Percentiles rank a stretch among this genome's conserved stretches.
phyloP scores from a whole-genome alignment of 2,329 filamentous ascomycete genomes.

The Phoma sp. region DNA sequence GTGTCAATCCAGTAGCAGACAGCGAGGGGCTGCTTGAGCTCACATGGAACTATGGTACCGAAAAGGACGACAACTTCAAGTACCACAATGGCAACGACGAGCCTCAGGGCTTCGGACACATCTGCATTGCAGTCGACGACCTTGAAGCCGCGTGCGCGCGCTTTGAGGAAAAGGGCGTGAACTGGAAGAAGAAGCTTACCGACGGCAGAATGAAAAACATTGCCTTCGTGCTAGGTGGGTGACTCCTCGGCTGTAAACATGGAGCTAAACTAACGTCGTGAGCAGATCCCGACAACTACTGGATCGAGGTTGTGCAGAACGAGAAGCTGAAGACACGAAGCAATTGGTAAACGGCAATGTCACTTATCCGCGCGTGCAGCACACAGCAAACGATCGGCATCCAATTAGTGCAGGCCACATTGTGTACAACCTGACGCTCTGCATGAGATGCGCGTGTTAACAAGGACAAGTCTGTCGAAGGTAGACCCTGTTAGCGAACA shows the following conservation, averaged over 20 bases:
- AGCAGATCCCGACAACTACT: conserved; percentile 78
- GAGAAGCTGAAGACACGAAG: conserved; percentile 62
- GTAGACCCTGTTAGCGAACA: background rate
- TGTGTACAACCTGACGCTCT: background rate
- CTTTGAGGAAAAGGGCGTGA: conserved; percentile 80
- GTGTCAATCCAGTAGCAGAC: conserved; percentile 65
- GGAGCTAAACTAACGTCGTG: conserved; percentile 15
- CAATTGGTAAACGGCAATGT: conserved; percentile 44
- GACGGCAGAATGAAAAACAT: conserved; percentile 93
- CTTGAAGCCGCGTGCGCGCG: conserved; percentile 85
- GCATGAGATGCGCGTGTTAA: background rate
- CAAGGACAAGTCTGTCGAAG: background rate
- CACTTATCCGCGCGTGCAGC: conserved; percentile 16
- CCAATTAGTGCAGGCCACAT: conserved; percentile 24
- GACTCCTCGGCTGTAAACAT: background rate
- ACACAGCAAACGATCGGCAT: conserved; percentile 13
- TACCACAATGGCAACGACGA: conserved; percentile 94
- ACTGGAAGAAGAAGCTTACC: conserved; percentile 94
- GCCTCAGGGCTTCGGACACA: conserved; percentile 93
- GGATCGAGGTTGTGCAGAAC: conserved; percentile 81
- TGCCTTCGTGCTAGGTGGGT: conserved; percentile 77
- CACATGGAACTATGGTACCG: conserved; percentile 83
- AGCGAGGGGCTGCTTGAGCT: conserved; percentile 88
- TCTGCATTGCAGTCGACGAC: conserved; percentile 87
- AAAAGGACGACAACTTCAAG: conserved; percentile 81